Base-by-base conservation (phyloP, 2,329 filamentous ascomycete species). In the Penicillium sclerotiorum region DNA sequence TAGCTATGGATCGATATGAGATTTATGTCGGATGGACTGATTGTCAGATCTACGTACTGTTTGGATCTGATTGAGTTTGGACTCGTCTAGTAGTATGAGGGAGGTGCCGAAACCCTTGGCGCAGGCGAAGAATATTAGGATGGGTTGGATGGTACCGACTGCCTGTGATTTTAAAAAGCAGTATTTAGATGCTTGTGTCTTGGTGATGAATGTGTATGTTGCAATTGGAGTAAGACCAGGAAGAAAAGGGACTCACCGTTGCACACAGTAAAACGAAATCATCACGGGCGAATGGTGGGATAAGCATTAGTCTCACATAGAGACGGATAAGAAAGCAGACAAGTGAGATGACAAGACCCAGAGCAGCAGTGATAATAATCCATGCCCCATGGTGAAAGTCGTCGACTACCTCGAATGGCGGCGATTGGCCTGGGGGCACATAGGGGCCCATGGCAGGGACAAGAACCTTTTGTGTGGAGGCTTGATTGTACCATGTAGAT, bases 321-420 rank as follows among this genome's bases (percentile, higher is more conserved):
- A 73, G 52, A 20, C 72, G 61, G 15, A 73, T 71, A 8, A 65
- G 47, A 15, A 72, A 64, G 41, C 67, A 66, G 8, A 69, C 60
- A 18, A 73, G 50, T 28, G 70, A 66, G 6, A 71, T 49, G 12
- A 64, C 62, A 45, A 74, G 58, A 2, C 71, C 69, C n/a, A 74
- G 45, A 8, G 70, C 69, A 5, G 64, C 63, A 8, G 66, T 63
- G 28, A 75, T 69, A 15, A 74, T 69, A 9, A 74, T 60, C 55
- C 66, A 64, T 9, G 69, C 72, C 9, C 68, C 69, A 57, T 73
- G 69, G 49, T 75, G 72, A 25, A 58, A 54, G 17, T 66, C 62
- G 42, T 72, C 71, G n/a, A 75, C 65, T 18, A 69, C 63, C 48
- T 72, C 64, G 33, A 71, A 68, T 36, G 68, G 70, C 36, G 66